Conservation (phyloP, 306 rosid genomes). For the Quercus wislizeni region DNA sequence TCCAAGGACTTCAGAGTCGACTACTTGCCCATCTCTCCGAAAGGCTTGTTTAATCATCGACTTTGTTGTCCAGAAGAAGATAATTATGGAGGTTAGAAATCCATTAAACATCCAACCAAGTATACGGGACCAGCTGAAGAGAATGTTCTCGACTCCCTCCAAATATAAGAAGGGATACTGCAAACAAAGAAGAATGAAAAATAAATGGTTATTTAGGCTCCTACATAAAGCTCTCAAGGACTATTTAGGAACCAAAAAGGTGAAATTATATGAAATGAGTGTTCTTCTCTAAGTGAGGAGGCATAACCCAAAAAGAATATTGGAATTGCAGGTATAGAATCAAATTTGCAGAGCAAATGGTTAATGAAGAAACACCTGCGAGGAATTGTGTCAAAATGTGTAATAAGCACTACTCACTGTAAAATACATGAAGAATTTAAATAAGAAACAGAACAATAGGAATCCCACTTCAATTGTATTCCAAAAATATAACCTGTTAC, state of each 20-base stretch:
- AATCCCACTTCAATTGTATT: no score
- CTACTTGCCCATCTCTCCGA: conserved; percentile 62
- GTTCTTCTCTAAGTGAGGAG: not conserved
- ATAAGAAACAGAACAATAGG: no score
- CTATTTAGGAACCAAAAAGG: not conserved
- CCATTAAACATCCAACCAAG: conserved; percentile 85
- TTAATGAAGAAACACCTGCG: not conserved
- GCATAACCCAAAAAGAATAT: not conserved
- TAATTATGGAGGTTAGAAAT: conserved; percentile 58
- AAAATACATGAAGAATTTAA: not conserved
- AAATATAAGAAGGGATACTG: conserved; percentile 68
- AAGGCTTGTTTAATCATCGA: conserved; percentile 56
- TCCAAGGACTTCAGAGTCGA: conserved; percentile 64
- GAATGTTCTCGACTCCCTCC: conserved; percentile 73
- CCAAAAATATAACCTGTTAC: no score
- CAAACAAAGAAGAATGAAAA: conserved; percentile 11
- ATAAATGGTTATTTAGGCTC: conserved; percentile 7
- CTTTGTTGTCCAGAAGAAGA: conserved; percentile 69
- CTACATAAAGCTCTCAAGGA: not conserved
- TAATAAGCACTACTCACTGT: not conserved
- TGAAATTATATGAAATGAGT: no score
- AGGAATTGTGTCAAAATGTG: not conserved
- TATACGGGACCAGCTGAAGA: conserved; percentile 82
- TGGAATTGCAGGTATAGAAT: not conserved
- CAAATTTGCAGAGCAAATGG: not conserved